These are phyloP conservation scores for Hypericum perforatum DNA, from an alignment of 345 rosid species.

Conservation along the genomic window DNA sequence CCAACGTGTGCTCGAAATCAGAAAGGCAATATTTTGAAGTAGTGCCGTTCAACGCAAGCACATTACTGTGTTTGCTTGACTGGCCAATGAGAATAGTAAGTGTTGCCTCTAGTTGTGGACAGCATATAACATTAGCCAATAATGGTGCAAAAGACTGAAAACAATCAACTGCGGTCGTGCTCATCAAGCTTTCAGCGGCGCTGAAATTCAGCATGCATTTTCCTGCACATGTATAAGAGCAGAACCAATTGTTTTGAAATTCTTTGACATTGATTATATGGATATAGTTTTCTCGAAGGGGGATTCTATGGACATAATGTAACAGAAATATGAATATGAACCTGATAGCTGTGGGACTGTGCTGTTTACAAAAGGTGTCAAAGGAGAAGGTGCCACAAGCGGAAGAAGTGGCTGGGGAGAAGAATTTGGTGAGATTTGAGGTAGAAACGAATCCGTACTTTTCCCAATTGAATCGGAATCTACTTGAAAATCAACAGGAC, in stretches of 20 bases:
- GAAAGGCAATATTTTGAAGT: constrained; percentile 64
- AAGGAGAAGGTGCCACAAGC: constrained; percentile 80
- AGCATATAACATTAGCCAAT: constrained; percentile 86
- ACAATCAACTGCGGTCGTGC: constrained; percentile 73
- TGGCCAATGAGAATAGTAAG: constrained; percentile 68
- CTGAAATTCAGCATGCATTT: constrained; percentile 64
- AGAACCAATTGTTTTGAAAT: constrained; percentile 3
- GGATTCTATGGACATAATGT: neutral
- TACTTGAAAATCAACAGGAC: constrained; percentile 12
- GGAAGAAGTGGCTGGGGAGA: constrained; percentile 91
- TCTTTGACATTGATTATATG: constrained; percentile 1
- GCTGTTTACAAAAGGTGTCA: constrained; percentile 62
- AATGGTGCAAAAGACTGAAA: constrained; percentile 65
- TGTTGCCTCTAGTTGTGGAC: constrained; percentile 86
- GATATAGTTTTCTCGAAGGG: too few species aligned
- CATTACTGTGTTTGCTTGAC: constrained; percentile 54
- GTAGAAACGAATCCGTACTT: constrained; percentile 33
- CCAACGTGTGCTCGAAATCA: constrained; percentile 74
- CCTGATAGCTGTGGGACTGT: constrained; percentile 78
- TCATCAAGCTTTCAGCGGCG: constrained; percentile 58
- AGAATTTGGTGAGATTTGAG: constrained; percentile 55
- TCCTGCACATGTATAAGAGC: constrained; percentile 40
- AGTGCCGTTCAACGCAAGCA: constrained; percentile 60
- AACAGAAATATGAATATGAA: constrained; percentile 18
- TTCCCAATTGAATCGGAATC: constrained; percentile 13